These are phyloP conservation scores for Chlorociboria aeruginascens DNA, from an alignment of 495 filamentous ascomycete genomes.

Conservation along the genomic window DNA sequence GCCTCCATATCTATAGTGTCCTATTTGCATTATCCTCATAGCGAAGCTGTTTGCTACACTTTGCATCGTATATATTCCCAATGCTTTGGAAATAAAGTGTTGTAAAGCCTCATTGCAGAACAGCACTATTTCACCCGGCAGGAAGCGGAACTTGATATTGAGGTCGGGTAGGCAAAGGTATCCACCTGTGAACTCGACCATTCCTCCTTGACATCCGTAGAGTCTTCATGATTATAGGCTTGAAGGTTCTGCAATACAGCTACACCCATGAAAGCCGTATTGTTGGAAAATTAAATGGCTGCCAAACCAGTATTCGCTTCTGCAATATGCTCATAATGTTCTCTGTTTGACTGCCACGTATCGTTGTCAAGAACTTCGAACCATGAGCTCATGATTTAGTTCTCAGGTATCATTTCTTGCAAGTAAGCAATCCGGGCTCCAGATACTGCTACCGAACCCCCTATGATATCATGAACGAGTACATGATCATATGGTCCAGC, in stretches of 20 bases:
- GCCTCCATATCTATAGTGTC: no score
- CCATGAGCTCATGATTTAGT: not conserved
- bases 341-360: not conserved
- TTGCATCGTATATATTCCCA: no score
- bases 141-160: not conserved
- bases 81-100: no score
- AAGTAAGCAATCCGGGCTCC: not conserved
- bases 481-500: not conserved
- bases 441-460: not conserved
- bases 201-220: not conserved
- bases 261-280: not conserved
- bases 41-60: no score
- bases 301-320: not conserved
- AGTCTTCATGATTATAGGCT: not conserved
- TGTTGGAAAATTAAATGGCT: not conserved
- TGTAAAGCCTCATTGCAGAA: not conserved
- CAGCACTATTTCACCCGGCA: not conserved
- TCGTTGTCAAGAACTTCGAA: not conserved
- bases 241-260: not conserved
- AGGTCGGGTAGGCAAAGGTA: not conserved
- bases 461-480: not conserved
- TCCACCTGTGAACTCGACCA: not conserved
- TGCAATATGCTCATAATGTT: not conserved
- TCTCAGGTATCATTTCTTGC: not conserved
- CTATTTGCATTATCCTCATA: no score